Evolutionary conservation across 2,329 filamentous ascomycete genomes (phyloP).

Genomic region (Fusarium phyllophilum): DNA sequence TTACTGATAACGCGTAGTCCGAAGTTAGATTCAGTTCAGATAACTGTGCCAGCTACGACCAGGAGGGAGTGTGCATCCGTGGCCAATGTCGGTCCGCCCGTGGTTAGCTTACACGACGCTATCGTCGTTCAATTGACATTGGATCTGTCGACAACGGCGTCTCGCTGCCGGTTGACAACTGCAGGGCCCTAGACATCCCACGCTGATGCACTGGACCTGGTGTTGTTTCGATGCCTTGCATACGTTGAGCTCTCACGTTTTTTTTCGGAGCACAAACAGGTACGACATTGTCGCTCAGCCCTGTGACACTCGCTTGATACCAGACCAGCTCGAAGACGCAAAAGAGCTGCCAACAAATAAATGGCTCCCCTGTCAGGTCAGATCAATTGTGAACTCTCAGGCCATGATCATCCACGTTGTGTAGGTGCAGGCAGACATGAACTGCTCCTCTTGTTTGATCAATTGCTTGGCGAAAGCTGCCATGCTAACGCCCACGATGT

Average conservation of each 20-base stretch:
- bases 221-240: slow-evolving; percentile 21
- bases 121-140: slow-evolving; percentile 26
- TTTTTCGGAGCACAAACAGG: background rate
- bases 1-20: slow-evolving; percentile 10
- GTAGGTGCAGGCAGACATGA: slow-evolving; percentile 9
- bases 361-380: background rate
- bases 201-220: background rate
- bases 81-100: slow-evolving; percentile 5
- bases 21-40: slow-evolving; percentile 16
- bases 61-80: slow-evolving; percentile 41
- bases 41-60: background rate
- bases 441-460: slow-evolving; percentile 29
- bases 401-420: background rate
- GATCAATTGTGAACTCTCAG: background rate
- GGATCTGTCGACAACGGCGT: slow-evolving; percentile 17
- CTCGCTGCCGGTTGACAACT: slow-evolving; percentile 12
- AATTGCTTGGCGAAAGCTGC: slow-evolving; percentile 33
- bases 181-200: slow-evolving; percentile 1
- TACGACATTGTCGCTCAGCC: background rate
- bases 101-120: slow-evolving; percentile 2
- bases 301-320: background rate
- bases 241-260: slow-evolving; percentile 8
- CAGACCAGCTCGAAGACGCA: slow-evolving; percentile 6
- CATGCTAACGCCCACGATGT: slow-evolving; percentile 24
- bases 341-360: slow-evolving; percentile 9